Evolutionary conservation across 306 rosid species (phyloP).

Genomic region (Mimosa pudica): DNA sequence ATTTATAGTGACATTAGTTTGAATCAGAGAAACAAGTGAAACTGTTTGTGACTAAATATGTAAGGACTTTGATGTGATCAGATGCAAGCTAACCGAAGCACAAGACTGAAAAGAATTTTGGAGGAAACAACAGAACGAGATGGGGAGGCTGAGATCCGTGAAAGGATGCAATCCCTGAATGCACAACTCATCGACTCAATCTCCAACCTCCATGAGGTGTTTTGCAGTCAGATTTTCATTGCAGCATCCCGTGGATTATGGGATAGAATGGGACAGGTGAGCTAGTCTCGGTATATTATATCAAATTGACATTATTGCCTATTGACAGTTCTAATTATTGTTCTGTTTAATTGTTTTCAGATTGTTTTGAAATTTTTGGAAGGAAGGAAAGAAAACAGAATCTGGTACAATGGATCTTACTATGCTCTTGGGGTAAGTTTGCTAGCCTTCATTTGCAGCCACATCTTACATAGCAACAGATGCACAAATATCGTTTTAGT

Average conservation of each 20-base stretch:
- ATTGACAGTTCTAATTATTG: slow-evolving; percentile 31
- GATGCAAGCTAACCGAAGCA: slow-evolving; percentile 78
- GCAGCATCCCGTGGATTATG: slow-evolving; percentile 86
- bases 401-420: slow-evolving; percentile 88
- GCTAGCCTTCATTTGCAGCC: background rate
- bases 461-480: background rate
- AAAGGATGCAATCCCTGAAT: slow-evolving; percentile 82
- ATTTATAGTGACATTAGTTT: background rate
- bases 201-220: slow-evolving; percentile 88
- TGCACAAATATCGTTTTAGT: background rate
- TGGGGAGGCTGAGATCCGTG: slow-evolving; percentile 91
- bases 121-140: slow-evolving; percentile 93
- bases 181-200: slow-evolving; percentile 78
- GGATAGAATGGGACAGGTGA: slow-evolving; percentile 97
- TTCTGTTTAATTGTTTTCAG: slow-evolving; percentile 44
- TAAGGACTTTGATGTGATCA: slow-evolving; percentile 37
- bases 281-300: background rate
- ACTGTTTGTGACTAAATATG: background rate
- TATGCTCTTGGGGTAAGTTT: slow-evolving; percentile 91
- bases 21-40: background rate
- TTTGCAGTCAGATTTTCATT: slow-evolving; percentile 73
- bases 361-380: slow-evolving; percentile 82
- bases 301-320: background rate
- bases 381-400: slow-evolving; percentile 93
- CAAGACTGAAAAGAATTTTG: slow-evolving; percentile 77